Base-by-base conservation (phyloP, 2,329 filamentous ascomycete genomes). In the Fusarium phyllophilum region DNA sequence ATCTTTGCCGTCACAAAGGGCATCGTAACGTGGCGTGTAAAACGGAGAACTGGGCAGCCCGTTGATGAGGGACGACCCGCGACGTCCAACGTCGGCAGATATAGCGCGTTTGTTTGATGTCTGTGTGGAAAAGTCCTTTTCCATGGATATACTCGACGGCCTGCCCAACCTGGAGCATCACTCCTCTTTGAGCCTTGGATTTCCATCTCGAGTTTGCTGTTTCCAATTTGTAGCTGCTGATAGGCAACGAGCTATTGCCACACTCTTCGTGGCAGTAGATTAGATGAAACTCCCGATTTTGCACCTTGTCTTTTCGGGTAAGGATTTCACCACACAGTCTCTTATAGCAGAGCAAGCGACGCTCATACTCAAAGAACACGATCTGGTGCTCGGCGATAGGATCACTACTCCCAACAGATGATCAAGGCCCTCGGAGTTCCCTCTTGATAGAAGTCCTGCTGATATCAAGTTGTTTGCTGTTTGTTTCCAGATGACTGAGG, bases 131-230 rank as follows among this genome's bases (percentile, higher is more conserved):
- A 3, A 77, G 65, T 0, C 57, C 62, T 33, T 52, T 29, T 29
- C 26, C n/a, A 29, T 82, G 81, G 1, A 82, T 62, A 51, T 79
- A 81, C 20, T 72, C 69, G 10, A 82, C 63, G 0, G 76, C 80
- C 8, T 56, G 63, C 0, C 76, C 54, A 4, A 80, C 55, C 44
- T 82, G 81, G 3, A 58, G 46, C 29, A 76, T 8, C 26, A 29
- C 26, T 29, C 22, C 41, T 42, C 41, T 42, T 42, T 42, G 41
- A 42, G 41, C 14, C 22, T n/a, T 42, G 14, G 22, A 42, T 11
- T n/a, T 42, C 22, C 14, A n/a, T 42, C 14, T 22, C 41, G 22
- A 42, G 41, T 13, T 42, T 3, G 41, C 22, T 42, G 44, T 29
- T 46, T 15, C 22, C 4, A 29, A 8, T 22, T 7, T 22, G 6